phyloP scores from a whole-genome alignment of 2,329 filamentous ascomycete genomes.

The Teratosphaeria gauchensis region DNA sequence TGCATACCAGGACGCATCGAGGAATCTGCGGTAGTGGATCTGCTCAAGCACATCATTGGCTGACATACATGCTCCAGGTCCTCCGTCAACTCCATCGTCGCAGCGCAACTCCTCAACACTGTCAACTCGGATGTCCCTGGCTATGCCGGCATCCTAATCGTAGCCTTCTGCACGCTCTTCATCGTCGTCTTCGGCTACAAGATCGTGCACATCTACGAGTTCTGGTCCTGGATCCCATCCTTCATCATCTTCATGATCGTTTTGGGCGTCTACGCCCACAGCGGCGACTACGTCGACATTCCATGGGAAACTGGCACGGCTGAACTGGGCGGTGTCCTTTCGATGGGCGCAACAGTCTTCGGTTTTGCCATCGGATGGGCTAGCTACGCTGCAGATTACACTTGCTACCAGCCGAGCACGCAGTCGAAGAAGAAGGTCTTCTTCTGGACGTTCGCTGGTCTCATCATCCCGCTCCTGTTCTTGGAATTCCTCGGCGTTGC shows the following conservation, averaged over 20 bases:
- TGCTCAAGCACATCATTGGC: not conserved
- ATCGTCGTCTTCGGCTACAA: constrained; percentile 68
- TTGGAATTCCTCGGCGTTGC: constrained; percentile 64
- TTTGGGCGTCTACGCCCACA: constrained; percentile 57
- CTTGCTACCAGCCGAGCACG: constrained; percentile 61
- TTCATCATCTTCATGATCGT: constrained; percentile 65
- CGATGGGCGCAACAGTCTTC: constrained; percentile 57
- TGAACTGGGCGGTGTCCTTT: constrained; percentile 54
- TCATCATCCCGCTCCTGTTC: constrained; percentile 64
- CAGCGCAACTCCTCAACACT: constrained; percentile 65
- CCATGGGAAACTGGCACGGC: constrained; percentile 50
- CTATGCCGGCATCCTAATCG: constrained; percentile 65
- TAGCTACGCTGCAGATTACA: constrained; percentile 67
- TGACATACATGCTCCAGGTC: constrained; percentile 52
- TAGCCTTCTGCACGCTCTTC: constrained; percentile 56
- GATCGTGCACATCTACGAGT: constrained; percentile 67
- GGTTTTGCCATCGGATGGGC: constrained; percentile 67
- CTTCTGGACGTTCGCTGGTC: constrained; percentile 56
- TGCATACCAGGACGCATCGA: not conserved
- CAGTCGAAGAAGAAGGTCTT: constrained; percentile 56
- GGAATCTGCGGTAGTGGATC: not conserved
- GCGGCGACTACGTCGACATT: constrained; percentile 53
- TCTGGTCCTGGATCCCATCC: constrained; percentile 64
- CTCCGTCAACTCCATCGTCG: constrained; percentile 69
- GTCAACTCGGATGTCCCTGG: constrained; percentile 62